Evolutionary conservation across 2,329 filamentous ascomycete genomes (phyloP).

Genomic region (Neonectria neomacrospora): DNA sequence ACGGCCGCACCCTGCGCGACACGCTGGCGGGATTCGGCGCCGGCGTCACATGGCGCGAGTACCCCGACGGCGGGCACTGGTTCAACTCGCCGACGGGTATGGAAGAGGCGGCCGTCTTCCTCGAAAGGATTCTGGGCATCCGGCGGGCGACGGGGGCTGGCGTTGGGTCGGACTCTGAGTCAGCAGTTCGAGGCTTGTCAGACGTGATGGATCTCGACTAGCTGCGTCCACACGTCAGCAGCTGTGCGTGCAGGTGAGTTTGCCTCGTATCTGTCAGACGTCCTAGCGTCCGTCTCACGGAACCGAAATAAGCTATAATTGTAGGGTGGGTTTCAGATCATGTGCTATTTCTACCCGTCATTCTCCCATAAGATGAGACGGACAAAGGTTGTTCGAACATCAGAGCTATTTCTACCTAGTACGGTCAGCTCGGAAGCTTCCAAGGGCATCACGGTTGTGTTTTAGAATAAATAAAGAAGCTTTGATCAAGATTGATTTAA

Average conservation of each 20-base stretch:
- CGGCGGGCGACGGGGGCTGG: constrained; percentile 1
- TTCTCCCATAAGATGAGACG: not conserved
- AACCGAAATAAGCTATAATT: constrained; percentile 1
- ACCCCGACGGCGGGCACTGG: constrained; percentile 57
- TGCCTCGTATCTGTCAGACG: constrained; percentile 6
- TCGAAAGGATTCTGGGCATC: constrained; percentile 32
- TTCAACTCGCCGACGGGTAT: constrained; percentile 56
- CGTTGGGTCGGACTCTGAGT: not conserved
- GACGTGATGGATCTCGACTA: not conserved
- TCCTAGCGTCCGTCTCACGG: not conserved
- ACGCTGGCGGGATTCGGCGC: constrained; percentile 52
- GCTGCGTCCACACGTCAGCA: constrained; percentile 3
- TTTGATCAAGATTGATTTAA: not conserved
- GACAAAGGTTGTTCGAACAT: not conserved
- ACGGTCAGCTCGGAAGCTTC: not conserved
- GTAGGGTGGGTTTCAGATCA: not conserved
- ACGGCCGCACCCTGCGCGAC: constrained; percentile 51
- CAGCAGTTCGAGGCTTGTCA: not conserved
- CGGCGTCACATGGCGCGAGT: constrained; percentile 54
- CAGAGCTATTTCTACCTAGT: not conserved
- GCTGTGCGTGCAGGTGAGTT: not conserved
- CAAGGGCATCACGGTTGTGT: not conserved
- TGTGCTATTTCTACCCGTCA: not conserved
- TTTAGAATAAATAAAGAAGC: not conserved
- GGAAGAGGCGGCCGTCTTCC: constrained; percentile 53